These are phyloP conservation scores for Astragalus membranaceus DNA, from an alignment of 306 rosid species.

Conservation along the genomic window DNA sequence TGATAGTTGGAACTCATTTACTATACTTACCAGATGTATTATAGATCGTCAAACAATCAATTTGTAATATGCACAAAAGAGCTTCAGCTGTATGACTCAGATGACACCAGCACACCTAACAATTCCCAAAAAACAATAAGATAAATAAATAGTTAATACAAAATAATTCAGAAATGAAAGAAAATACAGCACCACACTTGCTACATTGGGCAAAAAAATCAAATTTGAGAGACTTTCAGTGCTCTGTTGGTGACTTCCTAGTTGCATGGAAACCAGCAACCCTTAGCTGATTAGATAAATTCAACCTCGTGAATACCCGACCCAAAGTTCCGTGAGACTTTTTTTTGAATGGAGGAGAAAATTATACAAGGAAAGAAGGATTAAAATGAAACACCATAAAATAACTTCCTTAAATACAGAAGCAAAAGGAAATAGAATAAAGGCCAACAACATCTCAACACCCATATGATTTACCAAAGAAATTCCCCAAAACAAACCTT, in stretches of 20 bases:
- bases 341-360: background rate
- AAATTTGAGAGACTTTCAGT: background rate
- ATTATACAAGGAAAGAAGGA: background rate
- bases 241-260: constrained; percentile 5
- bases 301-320: constrained; percentile 18
- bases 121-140: constrained; percentile 10
- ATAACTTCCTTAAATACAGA: constrained; percentile 2
- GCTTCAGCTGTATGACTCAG: constrained; percentile 67
- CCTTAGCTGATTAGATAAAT: background rate
- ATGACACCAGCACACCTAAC: constrained; percentile 85
- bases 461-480: background rate
- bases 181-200: constrained; percentile 1
- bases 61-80: constrained; percentile 77
- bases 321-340: constrained; percentile 11
- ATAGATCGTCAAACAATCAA: constrained; percentile 70
- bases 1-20: constrained; percentile 10
- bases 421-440: background rate
- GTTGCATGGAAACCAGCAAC: constrained; percentile 7
- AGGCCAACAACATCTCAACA: background rate
- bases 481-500: background rate
- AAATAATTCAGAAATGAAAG: background rate
- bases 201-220: background rate
- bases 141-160: constrained; percentile 1
- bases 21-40: constrained; percentile 66
- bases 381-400: background rate